These are phyloP conservation scores for Aeschynomene evenia DNA, from an alignment of 306 rosid species.

Conservation along the genomic window DNA sequence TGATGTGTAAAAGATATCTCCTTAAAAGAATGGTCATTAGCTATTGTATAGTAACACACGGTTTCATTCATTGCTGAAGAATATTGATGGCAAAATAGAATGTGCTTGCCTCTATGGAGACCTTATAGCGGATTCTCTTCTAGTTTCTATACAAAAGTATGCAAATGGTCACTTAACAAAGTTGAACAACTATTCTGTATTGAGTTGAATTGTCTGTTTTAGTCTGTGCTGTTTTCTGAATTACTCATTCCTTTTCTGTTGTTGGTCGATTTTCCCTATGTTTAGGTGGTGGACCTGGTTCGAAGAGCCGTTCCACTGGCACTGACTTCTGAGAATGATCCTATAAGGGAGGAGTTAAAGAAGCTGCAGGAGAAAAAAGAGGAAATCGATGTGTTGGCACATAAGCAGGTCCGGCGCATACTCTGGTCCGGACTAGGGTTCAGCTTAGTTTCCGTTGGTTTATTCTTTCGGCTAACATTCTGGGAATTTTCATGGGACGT, in stretches of 20 bases:
- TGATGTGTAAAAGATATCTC: no score
- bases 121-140: neutral
- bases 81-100: neutral
- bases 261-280: constrained; percentile 14
- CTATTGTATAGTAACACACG: neutral
- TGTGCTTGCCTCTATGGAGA: neutral
- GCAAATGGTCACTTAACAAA: neutral
- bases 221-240: constrained; percentile 4
- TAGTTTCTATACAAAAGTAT: neutral
- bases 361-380: constrained; percentile 67
- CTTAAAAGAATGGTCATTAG: neutral
- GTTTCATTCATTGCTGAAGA: neutral
- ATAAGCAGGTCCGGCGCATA: constrained; percentile 72
- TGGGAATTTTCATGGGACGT: constrained; percentile 99
- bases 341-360: constrained; percentile 66
- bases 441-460: constrained; percentile 48
- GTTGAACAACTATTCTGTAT: neutral
- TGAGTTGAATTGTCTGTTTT: constrained; percentile 1
- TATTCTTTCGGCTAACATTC: constrained; percentile 91
- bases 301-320: constrained; percentile 79
- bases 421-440: constrained; percentile 75
- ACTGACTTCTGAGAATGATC: constrained; percentile 67
- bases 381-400: constrained; percentile 78
- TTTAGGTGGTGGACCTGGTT: constrained; percentile 80
- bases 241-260: constrained; percentile 13